Percentiles rank a stretch among this genome's conserved stretches.
Conservation (phyloP, 345 rosid genomes). For the Conringia planisiliqua region DNA sequence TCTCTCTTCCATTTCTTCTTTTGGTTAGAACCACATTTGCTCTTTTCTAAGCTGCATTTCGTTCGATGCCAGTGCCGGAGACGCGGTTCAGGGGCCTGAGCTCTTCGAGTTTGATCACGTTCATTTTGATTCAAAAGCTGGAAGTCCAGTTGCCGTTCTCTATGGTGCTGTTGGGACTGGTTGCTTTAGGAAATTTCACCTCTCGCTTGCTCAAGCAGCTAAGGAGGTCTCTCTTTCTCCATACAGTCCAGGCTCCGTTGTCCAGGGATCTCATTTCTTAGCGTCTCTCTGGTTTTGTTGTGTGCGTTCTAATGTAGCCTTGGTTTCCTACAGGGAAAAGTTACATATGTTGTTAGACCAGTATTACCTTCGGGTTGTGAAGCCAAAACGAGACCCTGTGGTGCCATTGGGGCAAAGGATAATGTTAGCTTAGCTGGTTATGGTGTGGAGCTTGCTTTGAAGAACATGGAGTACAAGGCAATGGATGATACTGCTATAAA, state of each 20-base stretch:
- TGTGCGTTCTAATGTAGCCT: slow-evolving; percentile 16
- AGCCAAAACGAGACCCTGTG: slow-evolving; percentile 63
- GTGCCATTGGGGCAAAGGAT: slow-evolving; percentile 76
- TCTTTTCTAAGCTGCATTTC: slow-evolving; percentile 8
- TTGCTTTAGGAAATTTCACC: slow-evolving; percentile 81
- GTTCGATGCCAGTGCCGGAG: slow-evolving; percentile 48
- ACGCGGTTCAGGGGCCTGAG: slow-evolving; percentile 70
- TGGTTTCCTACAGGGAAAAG: slow-evolving; percentile 62
- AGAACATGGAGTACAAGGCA: slow-evolving; percentile 99
- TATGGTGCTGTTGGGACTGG: slow-evolving; percentile 92
- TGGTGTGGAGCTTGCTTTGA: slow-evolving; percentile 98
- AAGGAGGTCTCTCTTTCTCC: slow-evolving; percentile 48
- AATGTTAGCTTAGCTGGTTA: slow-evolving; percentile 89
- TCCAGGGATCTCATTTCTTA: background rate
- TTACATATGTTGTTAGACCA: slow-evolving; percentile 88
- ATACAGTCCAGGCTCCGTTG: background rate
- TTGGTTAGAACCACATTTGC: slow-evolving; percentile 7
- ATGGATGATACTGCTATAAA: slow-evolving; percentile 92
- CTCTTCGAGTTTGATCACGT: slow-evolving; percentile 84
- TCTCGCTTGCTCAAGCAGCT: slow-evolving; percentile 61
- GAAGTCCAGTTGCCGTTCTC: slow-evolving; percentile 66
- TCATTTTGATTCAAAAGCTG: slow-evolving; percentile 55
- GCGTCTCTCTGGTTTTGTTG: slow-evolving; percentile 1
- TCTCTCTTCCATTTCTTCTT: background rate
- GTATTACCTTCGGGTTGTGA: slow-evolving; percentile 89